Percentiles rank a stretch among this genome's conserved stretches.
Evolutionary conservation across 2,329 filamentous ascomycete genomes (phyloP).

Genomic region (Pseudodiploospora longispora): DNA sequence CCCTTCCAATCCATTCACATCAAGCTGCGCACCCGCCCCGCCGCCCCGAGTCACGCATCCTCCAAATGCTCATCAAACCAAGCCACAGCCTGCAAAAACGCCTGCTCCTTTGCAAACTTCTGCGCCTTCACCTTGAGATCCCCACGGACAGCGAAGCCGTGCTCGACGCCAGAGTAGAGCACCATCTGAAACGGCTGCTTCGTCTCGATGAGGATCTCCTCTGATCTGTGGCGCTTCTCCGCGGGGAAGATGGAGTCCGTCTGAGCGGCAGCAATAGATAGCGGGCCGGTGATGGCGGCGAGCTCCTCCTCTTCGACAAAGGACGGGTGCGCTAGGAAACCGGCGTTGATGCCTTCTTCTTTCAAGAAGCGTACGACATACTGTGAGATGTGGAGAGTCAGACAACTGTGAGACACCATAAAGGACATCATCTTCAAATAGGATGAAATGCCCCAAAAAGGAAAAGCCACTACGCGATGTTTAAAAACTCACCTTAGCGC

Average conservation of each 20-base stretch:
- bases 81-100: constrained; percentile 65
- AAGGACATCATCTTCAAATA: too few relatives aligned
- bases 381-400: constrained; percentile 21
- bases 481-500: constrained; percentile 49
- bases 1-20: background rate
- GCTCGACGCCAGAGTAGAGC: constrained; percentile 61
- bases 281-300: constrained; percentile 53
- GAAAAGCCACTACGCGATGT: background rate
- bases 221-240: constrained; percentile 55
- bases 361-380: constrained; percentile 60
- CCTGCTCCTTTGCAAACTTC: constrained; percentile 71
- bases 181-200: constrained; percentile 66
- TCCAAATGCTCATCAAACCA: constrained; percentile 57
- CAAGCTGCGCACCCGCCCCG: background rate
- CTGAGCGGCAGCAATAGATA: constrained; percentile 60
- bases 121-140: constrained; percentile 49
- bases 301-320: constrained; percentile 65
- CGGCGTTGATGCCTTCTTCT: constrained; percentile 55
- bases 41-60: background rate
- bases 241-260: constrained; percentile 57
- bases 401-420: background rate
- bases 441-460: background rate
- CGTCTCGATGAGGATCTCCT: constrained; percentile 49
- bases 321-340: constrained; percentile 68
- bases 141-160: constrained; percentile 67